Evolutionary conservation across 2,329 filamentous ascomycete species (phyloP).

Genomic region (Penicillium concentricum): DNA sequence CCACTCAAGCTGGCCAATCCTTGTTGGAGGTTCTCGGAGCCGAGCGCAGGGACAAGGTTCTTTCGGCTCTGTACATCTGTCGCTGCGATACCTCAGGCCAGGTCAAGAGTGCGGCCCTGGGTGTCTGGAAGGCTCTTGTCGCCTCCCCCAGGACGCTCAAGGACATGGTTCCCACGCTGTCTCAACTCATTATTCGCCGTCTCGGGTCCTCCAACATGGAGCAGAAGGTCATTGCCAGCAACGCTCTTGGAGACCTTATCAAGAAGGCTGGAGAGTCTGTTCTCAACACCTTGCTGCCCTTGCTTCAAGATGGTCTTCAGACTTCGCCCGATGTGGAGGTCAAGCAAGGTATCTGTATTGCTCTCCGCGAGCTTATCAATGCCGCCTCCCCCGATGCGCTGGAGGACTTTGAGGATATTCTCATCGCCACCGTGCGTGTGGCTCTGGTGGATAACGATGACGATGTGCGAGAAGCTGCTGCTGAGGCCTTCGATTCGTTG

Average conservation of each 20-base stretch:
- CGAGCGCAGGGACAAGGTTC: constrained; percentile 93
- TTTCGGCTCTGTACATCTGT: constrained; percentile 97
- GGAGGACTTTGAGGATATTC: constrained; percentile 90
- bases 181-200: constrained; percentile 88
- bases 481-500: constrained; percentile 93
- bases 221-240: constrained; percentile 97
- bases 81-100: constrained; percentile 92
- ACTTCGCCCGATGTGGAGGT: constrained; percentile 87
- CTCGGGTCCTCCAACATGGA: constrained; percentile 96
- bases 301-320: constrained; percentile 86
- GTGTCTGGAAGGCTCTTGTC: constrained; percentile 96
- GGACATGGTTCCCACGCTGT: constrained; percentile 91
- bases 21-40: constrained; percentile 90
- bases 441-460: constrained; percentile 86
- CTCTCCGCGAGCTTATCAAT: constrained; percentile 86
- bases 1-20: constrained; percentile 86
- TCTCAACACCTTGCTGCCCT: constrained; percentile 80
- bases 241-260: constrained; percentile 93
- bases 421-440: constrained; percentile 90
- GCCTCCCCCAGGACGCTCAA: constrained; percentile 89
- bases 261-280: constrained; percentile 95
- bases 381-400: constrained; percentile 85
- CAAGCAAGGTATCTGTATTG: constrained; percentile 96
- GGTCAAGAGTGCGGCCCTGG: constrained; percentile 84
- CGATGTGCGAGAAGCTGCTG: constrained; percentile 90